Evolutionary conservation across 352 stramenopile species (phyloP).

Genomic region (Blastocystis sp.): DNA sequence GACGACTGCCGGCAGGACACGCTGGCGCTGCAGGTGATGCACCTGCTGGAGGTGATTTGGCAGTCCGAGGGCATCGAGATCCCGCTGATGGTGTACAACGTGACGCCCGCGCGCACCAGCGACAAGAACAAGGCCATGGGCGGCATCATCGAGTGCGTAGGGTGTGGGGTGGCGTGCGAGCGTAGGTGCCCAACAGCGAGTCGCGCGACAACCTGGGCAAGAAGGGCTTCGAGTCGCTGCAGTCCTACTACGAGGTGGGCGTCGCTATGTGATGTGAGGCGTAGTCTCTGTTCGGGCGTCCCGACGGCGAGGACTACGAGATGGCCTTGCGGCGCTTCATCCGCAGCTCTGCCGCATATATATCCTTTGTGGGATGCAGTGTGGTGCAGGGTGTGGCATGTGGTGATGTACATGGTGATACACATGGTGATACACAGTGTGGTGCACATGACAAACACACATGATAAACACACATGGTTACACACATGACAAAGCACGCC

Average conservation of each 20-base stretch:
- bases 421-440: background rate
- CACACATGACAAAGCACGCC: background rate
- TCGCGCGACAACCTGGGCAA: slow-evolving; percentile 72
- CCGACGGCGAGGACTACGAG: slow-evolving; percentile 73
- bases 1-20: slow-evolving; percentile 72
- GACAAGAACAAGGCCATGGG: slow-evolving; percentile 57
- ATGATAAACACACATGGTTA: background rate
- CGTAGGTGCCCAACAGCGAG: slow-evolving; percentile 70
- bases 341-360: slow-evolving; percentile 75
- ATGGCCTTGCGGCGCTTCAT: slow-evolving; percentile 80
- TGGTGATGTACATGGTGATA: background rate
- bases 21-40: slow-evolving; percentile 71
- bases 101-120: slow-evolving; percentile 70
- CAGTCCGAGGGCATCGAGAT: slow-evolving; percentile 52
- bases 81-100: slow-evolving; percentile 70
- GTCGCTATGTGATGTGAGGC: background rate
- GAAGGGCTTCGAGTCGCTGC: slow-evolving; percentile 69
- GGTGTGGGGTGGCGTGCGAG: background rate
- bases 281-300: slow-evolving; percentile 51
- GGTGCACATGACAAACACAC: background rate
- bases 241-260: slow-evolving; percentile 70
- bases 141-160: slow-evolving; percentile 72
- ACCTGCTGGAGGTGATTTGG: slow-evolving; percentile 66
- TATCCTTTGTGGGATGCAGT: slow-evolving; percentile 38
- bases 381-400: too few relatives aligned